phyloP scores from a whole-genome alignment of 139 green algal species.

The Chlorella sp. region DNA sequence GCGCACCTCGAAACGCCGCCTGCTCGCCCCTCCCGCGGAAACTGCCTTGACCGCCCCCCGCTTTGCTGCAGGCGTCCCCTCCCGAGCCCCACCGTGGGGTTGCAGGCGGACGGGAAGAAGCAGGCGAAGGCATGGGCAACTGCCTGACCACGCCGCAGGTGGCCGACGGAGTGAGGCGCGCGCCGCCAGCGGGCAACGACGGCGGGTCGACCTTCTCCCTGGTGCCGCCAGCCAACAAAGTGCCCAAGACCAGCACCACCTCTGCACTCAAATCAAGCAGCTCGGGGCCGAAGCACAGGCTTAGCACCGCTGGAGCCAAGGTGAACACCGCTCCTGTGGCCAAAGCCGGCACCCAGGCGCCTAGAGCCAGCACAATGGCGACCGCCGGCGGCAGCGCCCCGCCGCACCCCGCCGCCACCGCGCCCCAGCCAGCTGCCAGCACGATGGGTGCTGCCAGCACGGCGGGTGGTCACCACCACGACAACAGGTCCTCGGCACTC shows the following conservation, averaged over 20 bases:
- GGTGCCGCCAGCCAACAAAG: too few relatives aligned
- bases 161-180: too few relatives aligned
- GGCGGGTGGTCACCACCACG: not conserved
- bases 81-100: too few relatives aligned
- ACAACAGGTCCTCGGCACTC: not conserved
- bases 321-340: not conserved
- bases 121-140: slow-evolving; percentile 22
- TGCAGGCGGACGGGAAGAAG: not conserved
- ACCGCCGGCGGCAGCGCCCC: not conserved
- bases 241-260: too few relatives aligned
- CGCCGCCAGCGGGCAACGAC: too few relatives aligned
- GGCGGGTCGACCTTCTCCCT: too few relatives aligned
- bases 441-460: not conserved
- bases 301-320: not conserved
- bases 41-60: too few relatives aligned
- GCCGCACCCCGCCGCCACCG: not conserved
- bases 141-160: slow-evolving; percentile 24
- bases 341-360: not conserved
- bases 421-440: not conserved
- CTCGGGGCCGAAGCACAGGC: too few relatives aligned
- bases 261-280: too few relatives aligned
- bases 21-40: too few relatives aligned
- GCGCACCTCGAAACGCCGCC: too few relatives aligned
- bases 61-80: too few relatives aligned
- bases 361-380: not conserved